These are phyloP conservation scores for Chenopodium suecicum DNA, from an alignment of 148 eudicot genomes.

Conservation along the genomic window DNA sequence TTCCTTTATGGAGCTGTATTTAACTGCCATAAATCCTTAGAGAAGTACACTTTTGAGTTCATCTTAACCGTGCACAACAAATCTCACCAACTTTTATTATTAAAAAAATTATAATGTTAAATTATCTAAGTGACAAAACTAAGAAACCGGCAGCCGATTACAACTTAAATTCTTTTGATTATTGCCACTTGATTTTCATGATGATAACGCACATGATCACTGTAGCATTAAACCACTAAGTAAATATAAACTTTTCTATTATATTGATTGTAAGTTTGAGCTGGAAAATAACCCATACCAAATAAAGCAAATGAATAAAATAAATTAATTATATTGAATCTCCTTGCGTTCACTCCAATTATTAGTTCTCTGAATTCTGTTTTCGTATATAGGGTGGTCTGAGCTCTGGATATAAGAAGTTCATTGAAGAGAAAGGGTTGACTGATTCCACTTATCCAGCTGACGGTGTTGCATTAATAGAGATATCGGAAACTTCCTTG, in stretches of 20 bases:
- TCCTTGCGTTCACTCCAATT: neutral
- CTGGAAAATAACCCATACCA: neutral
- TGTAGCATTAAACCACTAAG: neutral
- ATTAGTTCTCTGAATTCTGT: slow-evolving; percentile 11
- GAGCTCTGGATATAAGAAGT: slow-evolving; percentile 84
- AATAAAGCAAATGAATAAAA: too few species aligned
- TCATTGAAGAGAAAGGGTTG: slow-evolving; percentile 73
- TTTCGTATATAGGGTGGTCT: slow-evolving; percentile 69
- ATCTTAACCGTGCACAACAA: too few species aligned
- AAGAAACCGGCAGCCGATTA: too few species aligned
- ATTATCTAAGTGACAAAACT: neutral
- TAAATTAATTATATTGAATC: neutral
- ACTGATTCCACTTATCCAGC: slow-evolving; percentile 84
- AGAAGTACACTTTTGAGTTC: too few species aligned
- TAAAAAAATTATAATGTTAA: too few species aligned
- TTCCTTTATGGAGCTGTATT: too few species aligned
- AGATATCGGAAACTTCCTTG: slow-evolving; percentile 77
- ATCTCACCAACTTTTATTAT: too few species aligned
- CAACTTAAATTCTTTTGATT: neutral
- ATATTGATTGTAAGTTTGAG: neutral
- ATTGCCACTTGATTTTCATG: neutral
- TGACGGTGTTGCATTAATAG: slow-evolving; percentile 74
- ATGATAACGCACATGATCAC: neutral
- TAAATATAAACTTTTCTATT: neutral
- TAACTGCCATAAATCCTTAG: too few species aligned